A percentile compares a stretch with the other conserved stretches of the same genome.
These are phyloP conservation scores for Pseudonitzschia delicatissima DNA, from an alignment of 108 stramenopile species.

Conservation along the genomic window DNA sequence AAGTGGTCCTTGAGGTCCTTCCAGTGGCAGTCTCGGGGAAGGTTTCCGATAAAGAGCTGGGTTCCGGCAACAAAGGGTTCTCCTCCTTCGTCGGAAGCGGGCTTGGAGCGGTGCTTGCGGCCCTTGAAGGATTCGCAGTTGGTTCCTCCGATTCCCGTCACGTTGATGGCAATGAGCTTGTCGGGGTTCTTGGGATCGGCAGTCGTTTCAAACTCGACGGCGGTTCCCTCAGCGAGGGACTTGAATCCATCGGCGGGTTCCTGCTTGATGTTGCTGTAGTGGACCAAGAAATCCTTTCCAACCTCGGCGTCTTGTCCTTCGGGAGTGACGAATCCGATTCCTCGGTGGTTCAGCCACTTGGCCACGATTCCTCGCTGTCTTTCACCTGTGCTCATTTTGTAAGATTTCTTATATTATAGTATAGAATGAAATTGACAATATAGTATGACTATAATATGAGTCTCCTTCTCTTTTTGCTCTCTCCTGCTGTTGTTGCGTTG, in stretches of 20 bases:
- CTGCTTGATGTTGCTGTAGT: constrained; percentile 13
- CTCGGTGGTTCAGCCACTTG: constrained; percentile 16
- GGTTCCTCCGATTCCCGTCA: constrained; percentile 5
- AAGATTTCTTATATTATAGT: neutral
- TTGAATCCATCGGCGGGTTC: neutral
- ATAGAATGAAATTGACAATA: neutral
- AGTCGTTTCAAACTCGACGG: constrained; percentile 8
- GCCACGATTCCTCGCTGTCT: neutral
- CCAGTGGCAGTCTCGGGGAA: constrained; percentile 77
- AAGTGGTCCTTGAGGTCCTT: constrained; percentile 89
- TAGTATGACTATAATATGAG: neutral
- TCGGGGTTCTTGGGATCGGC: constrained; percentile 12
- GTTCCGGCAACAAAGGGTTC: constrained; percentile 20
- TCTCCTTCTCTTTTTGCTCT: neutral
- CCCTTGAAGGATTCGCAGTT: constrained; percentile 2
- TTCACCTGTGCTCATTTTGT: neutral
- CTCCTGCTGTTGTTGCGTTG: neutral
- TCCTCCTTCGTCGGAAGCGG: neutral
- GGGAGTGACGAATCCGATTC: constrained; percentile 9
- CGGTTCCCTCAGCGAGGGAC: neutral
- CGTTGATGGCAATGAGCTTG: constrained; percentile 11
- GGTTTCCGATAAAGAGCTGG: constrained; percentile 79
- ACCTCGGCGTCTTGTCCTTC: constrained; percentile 6
- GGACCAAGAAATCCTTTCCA: constrained; percentile 14
- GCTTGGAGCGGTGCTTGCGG: neutral